These are phyloP conservation scores for Echium plantagineum DNA, from an alignment of 257 asterid species.

Conservation along the genomic window DNA sequence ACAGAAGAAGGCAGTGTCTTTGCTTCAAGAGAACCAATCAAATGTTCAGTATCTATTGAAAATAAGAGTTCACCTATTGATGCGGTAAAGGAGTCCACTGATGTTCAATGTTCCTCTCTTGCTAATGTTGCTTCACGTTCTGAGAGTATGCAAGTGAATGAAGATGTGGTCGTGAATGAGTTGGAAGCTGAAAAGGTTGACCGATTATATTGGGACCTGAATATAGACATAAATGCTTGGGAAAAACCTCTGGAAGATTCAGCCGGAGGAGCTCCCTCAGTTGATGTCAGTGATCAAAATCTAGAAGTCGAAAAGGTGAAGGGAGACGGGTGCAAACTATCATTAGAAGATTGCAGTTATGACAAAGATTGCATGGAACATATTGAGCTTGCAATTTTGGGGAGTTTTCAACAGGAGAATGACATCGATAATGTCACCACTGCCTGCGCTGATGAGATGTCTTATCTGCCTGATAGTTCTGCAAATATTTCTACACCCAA, in stretches of 20 bases:
- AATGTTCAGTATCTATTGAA: neutral
- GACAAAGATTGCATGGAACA: constrained; percentile 1
- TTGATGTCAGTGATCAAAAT: constrained; percentile 11
- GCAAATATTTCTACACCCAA: constrained; percentile 15
- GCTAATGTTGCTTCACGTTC: constrained; percentile 37
- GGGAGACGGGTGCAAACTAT: constrained; percentile 10
- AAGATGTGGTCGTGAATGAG: constrained; percentile 13
- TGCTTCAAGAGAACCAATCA: neutral
- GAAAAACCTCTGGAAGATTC: constrained; percentile 39
- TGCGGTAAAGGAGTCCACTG: constrained; percentile 13
- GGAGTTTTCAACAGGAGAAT: constrained; percentile 7
- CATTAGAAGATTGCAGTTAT: neutral
- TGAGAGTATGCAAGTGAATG: constrained; percentile 18
- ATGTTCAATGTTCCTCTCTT: constrained; percentile 25
- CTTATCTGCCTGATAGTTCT: constrained; percentile 29
- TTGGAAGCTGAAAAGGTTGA: constrained; percentile 38
- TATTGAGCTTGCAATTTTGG: constrained; percentile 8
- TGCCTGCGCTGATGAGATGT: constrained; percentile 14
- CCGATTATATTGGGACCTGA: constrained; percentile 74
- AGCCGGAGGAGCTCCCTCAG: constrained; percentile 13
- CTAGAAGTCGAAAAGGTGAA: constrained; percentile 16
- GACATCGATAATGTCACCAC: constrained; percentile 7
- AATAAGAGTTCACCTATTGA: constrained; percentile 12
- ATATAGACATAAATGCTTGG: constrained; percentile 74
- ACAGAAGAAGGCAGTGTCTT: constrained; percentile 23